Evolutionary conservation across 148 eudicot genomes (phyloP), one percentile per base, ranked within the genome.

Genomic region (Fagopyrum esculentum): DNA sequence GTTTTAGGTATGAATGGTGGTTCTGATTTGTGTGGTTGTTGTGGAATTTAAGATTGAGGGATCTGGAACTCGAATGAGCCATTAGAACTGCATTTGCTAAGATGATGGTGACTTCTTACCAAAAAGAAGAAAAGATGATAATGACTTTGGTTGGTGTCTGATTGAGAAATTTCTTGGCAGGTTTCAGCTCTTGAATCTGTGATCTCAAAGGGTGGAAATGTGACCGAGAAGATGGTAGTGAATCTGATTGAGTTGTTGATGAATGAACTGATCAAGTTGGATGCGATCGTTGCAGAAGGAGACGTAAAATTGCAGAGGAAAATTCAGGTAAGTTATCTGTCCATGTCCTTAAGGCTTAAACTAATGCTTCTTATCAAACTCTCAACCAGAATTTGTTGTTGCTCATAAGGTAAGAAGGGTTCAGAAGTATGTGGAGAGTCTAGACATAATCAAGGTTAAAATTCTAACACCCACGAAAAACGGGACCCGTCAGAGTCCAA

Each of bases 341-440:
- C 1, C 40, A 35, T 35, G 40, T 35, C 40, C 40, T 35, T 35
- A 22, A 22, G 26, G 26, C 26, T 22, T 22, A 13, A 12, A 47
- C 9, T 51, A 2, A 52, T 19, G 22, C 10, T 59, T 2, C 4
- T 16, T 55, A 6, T n/a, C 22, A 1, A 55, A 55, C 60, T n/a
- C 60, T 55, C 6, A 4, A 3, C 17, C 22, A 22, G 46, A 68
- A 10, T 68, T 13, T 69, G 9, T 40, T 69, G 19, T 43, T 69
- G 72, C 6, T 69, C 17, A 45, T 15, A n/a, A 93, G 98, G 98
- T 88, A 50, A 82, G 35, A 74, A 89, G 98, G 79, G 92, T 93
- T 74, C 98, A 96, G 76, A 96, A 92, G 72, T 88, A 78, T 72
- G 97, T 96, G 15, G 99, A 96, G 81, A 91, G 86, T 10, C 84